Percentiles rank a stretch among this genome's conserved stretches.
Evolutionary conservation across 2,329 filamentous ascomycete genomes (phyloP).

Genomic region (Ascochyta koolunga): DNA sequence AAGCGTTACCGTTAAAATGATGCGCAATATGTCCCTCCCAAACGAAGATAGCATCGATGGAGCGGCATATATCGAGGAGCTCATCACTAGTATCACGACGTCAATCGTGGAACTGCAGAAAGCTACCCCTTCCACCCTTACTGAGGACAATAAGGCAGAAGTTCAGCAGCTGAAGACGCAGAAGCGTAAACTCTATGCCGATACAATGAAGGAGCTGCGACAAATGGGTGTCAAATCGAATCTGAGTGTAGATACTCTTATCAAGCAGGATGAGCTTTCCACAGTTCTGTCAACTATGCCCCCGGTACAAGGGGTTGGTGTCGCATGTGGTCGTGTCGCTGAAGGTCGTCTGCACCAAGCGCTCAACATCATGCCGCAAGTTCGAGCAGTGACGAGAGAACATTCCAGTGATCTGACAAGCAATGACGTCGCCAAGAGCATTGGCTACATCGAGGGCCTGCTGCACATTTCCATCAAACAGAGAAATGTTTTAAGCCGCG

Average conservation of each 20-base stretch:
- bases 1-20: conserved; percentile 72
- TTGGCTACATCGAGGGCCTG: conserved; percentile 86
- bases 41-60: conserved; percentile 62
- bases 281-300: conserved; percentile 67
- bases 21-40: conserved; percentile 67
- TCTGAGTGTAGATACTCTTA: conserved; percentile 73
- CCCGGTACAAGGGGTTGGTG: conserved; percentile 35
- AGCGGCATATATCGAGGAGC: conserved; percentile 66
- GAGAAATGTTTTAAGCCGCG: conserved; percentile 52
- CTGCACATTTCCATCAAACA: conserved; percentile 70
- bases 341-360: conserved; percentile 81
- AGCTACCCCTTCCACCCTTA: conserved; percentile 80
- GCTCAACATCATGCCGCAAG: conserved; percentile 72
- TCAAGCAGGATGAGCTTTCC: conserved; percentile 73
- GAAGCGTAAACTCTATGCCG: conserved; percentile 88
- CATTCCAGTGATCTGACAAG: conserved; percentile 85
- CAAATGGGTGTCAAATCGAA: conserved; percentile 91
- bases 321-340: conserved; percentile 41
- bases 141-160: conserved; percentile 81
- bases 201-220: conserved; percentile 80
- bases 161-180: conserved; percentile 89
- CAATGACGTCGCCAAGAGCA: conserved; percentile 77
- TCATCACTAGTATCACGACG: conserved; percentile 70
- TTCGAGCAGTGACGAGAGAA: conserved; percentile 70
- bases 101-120: conserved; percentile 77